Base-by-base conservation (phyloP, 495 filamentous ascomycete species). In the Talaromyces adpressus region DNA sequence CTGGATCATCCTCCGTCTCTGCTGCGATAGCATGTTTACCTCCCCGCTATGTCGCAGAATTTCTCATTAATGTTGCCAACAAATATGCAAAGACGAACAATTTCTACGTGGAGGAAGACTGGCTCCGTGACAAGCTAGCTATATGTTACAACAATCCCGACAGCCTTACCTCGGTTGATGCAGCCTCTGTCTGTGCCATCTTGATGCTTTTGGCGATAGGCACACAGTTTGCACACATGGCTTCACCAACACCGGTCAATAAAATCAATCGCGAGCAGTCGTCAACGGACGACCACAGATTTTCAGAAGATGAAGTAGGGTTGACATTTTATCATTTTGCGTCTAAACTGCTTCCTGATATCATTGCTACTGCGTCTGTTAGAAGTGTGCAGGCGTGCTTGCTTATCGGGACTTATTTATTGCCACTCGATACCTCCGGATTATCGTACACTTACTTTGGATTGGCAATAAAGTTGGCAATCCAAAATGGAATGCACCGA, bases 401-500 rank as follows among this genome's bases (percentile, higher is more conserved):
- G 14, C 65, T 84, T 14, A 75, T 84, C 20, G 81, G 78, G 14
- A 77, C 78, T 5, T 84, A 82, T 64, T 63, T 81, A 6, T 68
- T 84, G 29, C 79, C 81, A 4, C 66, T 81, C 6, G 80, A 84
- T 66, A 79, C 80, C 20, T 77, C 77, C 12, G 81, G 80, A 7
- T 69, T 83, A 22, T 77, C 78, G 32, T 82, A 81, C 58, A 83
- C 77, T 12, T 84, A 82, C 63, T 79, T 82, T 63, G 77, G 77
- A 0, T 62, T 82, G 52, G 78, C 79, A 16, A 68, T 82, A 6
- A 82, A 82, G 51, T 68, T 82, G 62, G 80, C 79, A 0, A 80
- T 82, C 47, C 80, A 82, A 52, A 82, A 82, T 66, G 80, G 80
- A n/a, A 82, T 82, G 80, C 80, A 82, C 61, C 71, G 80, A 41